Evolutionary conservation across 2,329 filamentous ascomycete genomes (phyloP), one percentile per base, ranked within the genome.

Genomic region (Fusarium staphyleae): DNA sequence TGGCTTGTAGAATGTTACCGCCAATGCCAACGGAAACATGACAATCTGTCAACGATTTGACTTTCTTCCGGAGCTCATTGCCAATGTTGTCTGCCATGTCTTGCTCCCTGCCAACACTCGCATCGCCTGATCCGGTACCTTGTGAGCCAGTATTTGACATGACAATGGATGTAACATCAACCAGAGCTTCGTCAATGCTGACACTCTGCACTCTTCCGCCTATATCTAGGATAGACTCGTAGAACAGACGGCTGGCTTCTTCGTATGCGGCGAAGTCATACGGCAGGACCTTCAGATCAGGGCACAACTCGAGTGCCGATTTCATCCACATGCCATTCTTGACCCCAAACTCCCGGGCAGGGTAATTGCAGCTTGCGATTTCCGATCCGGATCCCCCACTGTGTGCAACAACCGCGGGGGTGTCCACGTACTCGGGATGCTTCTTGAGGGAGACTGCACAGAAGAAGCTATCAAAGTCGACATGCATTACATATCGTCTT

Each of bases 301-400:
- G 88, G 68, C 92, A 99, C 14, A 95, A 73, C 62, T 95, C 88
- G 53, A 88, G 80, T 0, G 95, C 95, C 28, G 83, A 82, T 70
- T 93, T 96, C 93, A 99, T 98, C 95, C 96, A 99, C 95, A 98
- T 99, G 30, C 96, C 96, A 65, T 99, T 99, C 70, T 93, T 96
- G 48, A 99, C 81, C 1, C 93, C 93, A 65, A 87, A 95, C 26
- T 84, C 81, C 30, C 95, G 86, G 6, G 96, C 95, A 15, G 89
- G 87, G 70, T 99, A 99, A 67, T 99, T 99, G 75, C 95, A 99
- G 60, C 93, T 97, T 16, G 95, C 95, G 67, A 99, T 98, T 70
- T 99, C 95, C 0, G 93, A 96, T 0, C 91, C 91, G 18, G 84
- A 85, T 0, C 93, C 93, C 36, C 82, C 83, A 4, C 93, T 89